Base-by-base conservation (phyloP, 1,139 yeast species). In the Pichia sp. region DNA sequence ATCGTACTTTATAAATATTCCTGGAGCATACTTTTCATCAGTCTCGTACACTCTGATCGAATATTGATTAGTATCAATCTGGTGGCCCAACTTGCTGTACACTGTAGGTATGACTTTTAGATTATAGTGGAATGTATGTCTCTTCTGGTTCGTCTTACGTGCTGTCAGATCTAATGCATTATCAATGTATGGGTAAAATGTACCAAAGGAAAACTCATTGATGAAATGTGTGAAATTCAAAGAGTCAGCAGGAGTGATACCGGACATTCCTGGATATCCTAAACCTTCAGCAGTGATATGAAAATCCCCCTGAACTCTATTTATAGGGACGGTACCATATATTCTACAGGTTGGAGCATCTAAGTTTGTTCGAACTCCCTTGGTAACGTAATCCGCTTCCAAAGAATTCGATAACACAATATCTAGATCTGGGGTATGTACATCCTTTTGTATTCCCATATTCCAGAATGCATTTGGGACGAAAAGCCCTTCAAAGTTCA, bases 201-300 rank as follows among this genome's bases (percentile, higher is more conserved):
- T 89, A 23, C 99, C 99, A 71, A 85, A 93, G 8, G 97, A 90
- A 60, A 90, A 81, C 69, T 93, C 98, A 59, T 82, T 83, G 57
- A 93, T 85, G 6, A 82, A 82, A 70, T 93, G 99, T 1, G 96
- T 80, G 65, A 92, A 87, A 67, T 93, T 88, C 55, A 89, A 70
- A 19, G 77, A 72, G 41, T 81, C 81, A 10, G 65, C 36, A 4
- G 80, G 78, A 3, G 77, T 75, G 53, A 72, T 69, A 58, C 79
- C 49, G 10, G 16, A 73, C 56, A 79, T 68, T 54, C 77, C 74
- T 47, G 74, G 61, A 63, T 82, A 83, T 2, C 87, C 92, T 59
- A 75, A 73, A 0, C 92, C 95, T 63, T 79, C 82, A 3, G 88
- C 93, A 1, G 95, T 87, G 49, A 93, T 85, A 64, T 86, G 92